Evolutionary conservation across 495 filamentous ascomycete species (phyloP), one percentile per base, ranked within the genome.

Genomic region (Halenospora varia): DNA sequence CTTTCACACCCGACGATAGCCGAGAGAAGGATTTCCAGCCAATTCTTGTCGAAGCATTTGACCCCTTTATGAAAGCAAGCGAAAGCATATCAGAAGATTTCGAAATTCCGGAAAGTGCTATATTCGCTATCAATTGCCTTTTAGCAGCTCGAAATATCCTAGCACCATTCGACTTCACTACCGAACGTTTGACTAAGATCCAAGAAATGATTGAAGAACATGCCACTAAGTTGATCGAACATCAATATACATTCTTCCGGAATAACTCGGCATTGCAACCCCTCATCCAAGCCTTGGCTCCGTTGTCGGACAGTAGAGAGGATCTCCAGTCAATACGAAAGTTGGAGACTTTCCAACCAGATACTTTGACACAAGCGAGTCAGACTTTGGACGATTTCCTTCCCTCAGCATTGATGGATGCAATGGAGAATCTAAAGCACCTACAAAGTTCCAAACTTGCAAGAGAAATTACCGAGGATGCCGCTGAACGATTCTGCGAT

Each of bases 371-470:
- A 11, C 68, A 73, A 35, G 84, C 86, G 6, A 87, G 86, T 65
- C 89, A 95, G 64, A 79, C 81, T 23, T 82, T 98, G 2, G 95
- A 98, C 69, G 85, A 89, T 61, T 97, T 96, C 71, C 78, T 98
- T 19, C 92, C 92, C 0, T 93, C 89, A 9, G 94, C 93, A 9
- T 72, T 96, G 17, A 94, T 96, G 82, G 94, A 98, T 68, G 90
- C 92, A 2, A 80, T 85, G 55, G 85, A 94, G 57, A 87, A 90
- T 54, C 69, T 98, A 45, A 87, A 86, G 61, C 75, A 78, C 11
- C 71, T 97, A 11, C 82, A 84, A 57, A 89, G 87, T 55, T 76
- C 86, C 6, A 79, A 73, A 57, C 74, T 96, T 44, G 84, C 86
- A 15, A 82, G 86, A 41, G 80, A 86, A 45, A 80, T 96, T 29